phyloP scores from a whole-genome alignment of 768 basidiomycete genomes.

The Mycena indigotica region DNA sequence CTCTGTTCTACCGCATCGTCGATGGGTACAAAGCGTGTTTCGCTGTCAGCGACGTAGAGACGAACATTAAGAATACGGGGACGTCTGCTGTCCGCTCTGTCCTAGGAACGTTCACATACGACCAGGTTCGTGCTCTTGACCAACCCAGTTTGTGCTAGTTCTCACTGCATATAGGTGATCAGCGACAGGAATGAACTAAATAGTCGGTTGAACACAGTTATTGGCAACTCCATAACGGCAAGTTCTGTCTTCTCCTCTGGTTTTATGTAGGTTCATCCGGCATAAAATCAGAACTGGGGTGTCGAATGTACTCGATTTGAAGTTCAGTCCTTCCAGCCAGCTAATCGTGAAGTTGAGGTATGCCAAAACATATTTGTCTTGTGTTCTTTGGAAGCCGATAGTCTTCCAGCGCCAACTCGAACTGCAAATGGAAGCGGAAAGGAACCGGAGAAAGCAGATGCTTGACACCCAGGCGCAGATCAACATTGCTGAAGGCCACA shows the following conservation, averaged over 20 bases:
- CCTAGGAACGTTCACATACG: conserved; percentile 52
- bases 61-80: conserved; percentile 54
- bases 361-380: neutral
- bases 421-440: conserved; percentile 61
- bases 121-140: conserved; percentile 40
- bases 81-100: conserved; percentile 58
- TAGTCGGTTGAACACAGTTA: conserved; percentile 46
- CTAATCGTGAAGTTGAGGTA: conserved; percentile 62
- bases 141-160: too few relatives aligned
- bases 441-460: conserved; percentile 57
- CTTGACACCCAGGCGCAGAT: conserved; percentile 60
- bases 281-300: conserved; percentile 59
- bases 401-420: conserved; percentile 53
- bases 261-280: too few relatives aligned
- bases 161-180: conserved; percentile 42
- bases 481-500: conserved; percentile 61
- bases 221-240: conserved; percentile 51
- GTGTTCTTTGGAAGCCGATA: neutral
- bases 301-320: conserved; percentile 61
- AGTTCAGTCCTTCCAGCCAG: conserved; percentile 61
- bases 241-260: too few relatives aligned
- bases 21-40: conserved; percentile 60
- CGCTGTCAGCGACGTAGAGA: conserved; percentile 48
- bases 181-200: conserved; percentile 58
- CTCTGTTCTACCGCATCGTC: conserved; percentile 53